Evolutionary conservation across 805 yeast genomes (phyloP).

Genomic region (Alloascoidea hylecoeti): DNA sequence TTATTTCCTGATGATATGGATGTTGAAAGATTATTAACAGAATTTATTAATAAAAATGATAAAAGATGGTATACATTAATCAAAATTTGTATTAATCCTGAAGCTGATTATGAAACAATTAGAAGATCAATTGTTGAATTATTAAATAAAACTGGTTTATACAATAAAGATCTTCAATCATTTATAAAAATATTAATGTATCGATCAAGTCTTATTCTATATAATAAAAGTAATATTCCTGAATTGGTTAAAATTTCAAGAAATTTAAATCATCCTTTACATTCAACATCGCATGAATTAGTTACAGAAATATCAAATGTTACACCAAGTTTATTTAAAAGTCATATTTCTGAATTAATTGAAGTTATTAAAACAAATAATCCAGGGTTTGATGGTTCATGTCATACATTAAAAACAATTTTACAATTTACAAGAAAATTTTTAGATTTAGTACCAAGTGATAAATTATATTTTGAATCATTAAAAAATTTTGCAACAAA

Average conservation of each 20-base stretch:
- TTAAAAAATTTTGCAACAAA: conserved; percentile 29
- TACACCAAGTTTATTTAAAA: conserved; percentile 50
- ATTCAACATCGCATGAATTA: conserved; percentile 31
- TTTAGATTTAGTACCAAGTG: conserved; percentile 31
- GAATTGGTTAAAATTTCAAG: conserved; percentile 33
- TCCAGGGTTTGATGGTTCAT: conserved; percentile 14
- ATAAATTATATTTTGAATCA: conserved; percentile 26
- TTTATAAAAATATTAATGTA: conserved; percentile 42
- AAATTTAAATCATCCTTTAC: conserved; percentile 17
- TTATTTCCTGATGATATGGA: conserved; percentile 39
- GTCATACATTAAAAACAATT: conserved; percentile 40
- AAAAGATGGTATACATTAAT: conserved; percentile 44
- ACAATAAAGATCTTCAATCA: conserved; percentile 17
- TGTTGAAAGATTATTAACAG: conserved; percentile 33
- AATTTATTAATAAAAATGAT: conserved; percentile 41
- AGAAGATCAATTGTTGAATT: conserved; percentile 52
- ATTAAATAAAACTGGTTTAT: conserved; percentile 34
- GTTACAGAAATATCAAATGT: conserved; percentile 43
- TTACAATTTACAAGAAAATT: conserved; percentile 41
- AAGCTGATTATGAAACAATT: conserved; percentile 46
- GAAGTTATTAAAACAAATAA: conserved; percentile 18
- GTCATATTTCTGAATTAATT: conserved; percentile 38
- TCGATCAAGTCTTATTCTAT: conserved; percentile 45
- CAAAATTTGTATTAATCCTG: conserved; percentile 35
- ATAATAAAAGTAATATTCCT: conserved; percentile 50